Evolutionary conservation across 2,329 filamentous ascomycete genomes (phyloP), one percentile per base, ranked within the genome.

Genomic region (Pseudogymnoascus sp.): DNA sequence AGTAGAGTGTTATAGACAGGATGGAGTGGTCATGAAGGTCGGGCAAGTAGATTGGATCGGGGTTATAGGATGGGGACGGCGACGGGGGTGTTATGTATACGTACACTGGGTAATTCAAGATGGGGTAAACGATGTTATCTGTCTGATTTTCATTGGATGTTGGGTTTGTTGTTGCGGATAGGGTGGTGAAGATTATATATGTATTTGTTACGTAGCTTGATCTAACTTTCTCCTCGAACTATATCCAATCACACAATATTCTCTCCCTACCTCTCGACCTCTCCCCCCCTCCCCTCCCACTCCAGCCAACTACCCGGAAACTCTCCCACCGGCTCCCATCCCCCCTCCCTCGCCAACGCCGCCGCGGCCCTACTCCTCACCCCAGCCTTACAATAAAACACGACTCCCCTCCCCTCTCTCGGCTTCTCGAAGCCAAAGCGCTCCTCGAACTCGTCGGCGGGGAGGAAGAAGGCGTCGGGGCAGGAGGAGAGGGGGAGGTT

Each of bases 331-430:
- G 82, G 83, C 59, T 77, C 76, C 82, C 90, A 97, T 9, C 93
- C 93, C 1, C 87, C 88, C 72, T 89, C 83, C 69, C 80, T 79
- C 31, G 95, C 95, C 74, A 97, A 75, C 67, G 83, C 81, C 6
- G 92, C 92, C 6, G 93, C 93, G 0, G 89, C 84, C 53, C 82
- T 80, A 69, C 90, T 91, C 72, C 95, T 82, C 67, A 97, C 90
- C 1, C 95, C 95, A 0, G 93, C 88, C 78, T 91, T 96, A 78
- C 95, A 99, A 76, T 96, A 97, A 71, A 97, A 95, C 3, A 97
- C 82, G 13, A 96, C 74, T 67, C 84, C 79, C 33, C 75, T 74
- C 50, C 84, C 80, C 65, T 78, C 78, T 2, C 71, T 70, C 0
- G 88, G 93, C 65, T 90, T 89, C 64, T 81, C 77, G 72, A 89